Base-by-base conservation (phyloP, 2,329 filamentous ascomycete species). In the Lojkania enalia region DNA sequence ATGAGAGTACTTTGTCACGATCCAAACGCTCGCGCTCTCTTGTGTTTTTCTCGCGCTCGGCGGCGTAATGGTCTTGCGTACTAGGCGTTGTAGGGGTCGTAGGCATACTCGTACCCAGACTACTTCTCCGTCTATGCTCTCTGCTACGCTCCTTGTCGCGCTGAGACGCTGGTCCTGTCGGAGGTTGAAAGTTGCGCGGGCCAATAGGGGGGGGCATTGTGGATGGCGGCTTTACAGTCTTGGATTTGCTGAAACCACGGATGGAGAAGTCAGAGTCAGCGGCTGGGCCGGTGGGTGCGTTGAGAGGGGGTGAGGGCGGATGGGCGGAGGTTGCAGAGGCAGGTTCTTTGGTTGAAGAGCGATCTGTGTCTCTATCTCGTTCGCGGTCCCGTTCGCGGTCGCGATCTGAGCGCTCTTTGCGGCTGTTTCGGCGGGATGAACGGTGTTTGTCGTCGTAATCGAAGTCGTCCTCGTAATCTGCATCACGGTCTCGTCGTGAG, bases 1-100 rank as follows among this genome's bases (percentile, higher is more conserved):
- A 18, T 25, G 20, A 31, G 3, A 44, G 20, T 6, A 29, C 29
- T 21, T 62, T 55, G 12, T 55, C 55, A 18, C 63, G 61, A 16
- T 63, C 63, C 5, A 58, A 49, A 20, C 55, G 55, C 13, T 64
- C 59, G 14, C 64, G 57, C 40, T 65, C 64, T 1, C 62, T 54
- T 12, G 59, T 60, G n/a, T 69, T 65, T 15, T 52, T 58, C 61
- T 87, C 85, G 16, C 86, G 81, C 66, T 89, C 86, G 0, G 84
- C 73, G 1, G 85, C 85, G 65, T 88, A 85, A n/a, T 81, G 77
- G 52, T 87, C 83, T 44, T 61, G 58, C 11, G 52, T 35, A 1
- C 54, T 40, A 9, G 55, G 43, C 4, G 55, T 54, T 11, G 48
- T 46, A 4, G 64, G 51, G 3, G 54, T 52, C 12, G 49, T 44